These are phyloP conservation scores for Danielia oregonensis DNA, from an alignment of 805 yeast species.

Conservation along the genomic window DNA sequence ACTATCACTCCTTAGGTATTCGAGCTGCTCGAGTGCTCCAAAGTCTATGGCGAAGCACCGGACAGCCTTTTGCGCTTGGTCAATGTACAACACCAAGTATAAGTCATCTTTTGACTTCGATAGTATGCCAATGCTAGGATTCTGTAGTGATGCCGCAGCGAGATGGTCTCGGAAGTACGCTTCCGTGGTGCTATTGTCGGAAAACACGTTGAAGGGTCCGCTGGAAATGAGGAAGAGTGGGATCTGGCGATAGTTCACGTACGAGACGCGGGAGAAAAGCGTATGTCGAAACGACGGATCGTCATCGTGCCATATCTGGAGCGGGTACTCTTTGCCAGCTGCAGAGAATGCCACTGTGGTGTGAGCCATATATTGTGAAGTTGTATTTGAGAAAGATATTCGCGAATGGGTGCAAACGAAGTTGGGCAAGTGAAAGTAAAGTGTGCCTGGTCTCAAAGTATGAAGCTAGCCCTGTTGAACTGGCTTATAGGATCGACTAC, in stretches of 20 bases:
- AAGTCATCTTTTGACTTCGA: conserved; percentile 9
- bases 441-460: too few relatives aligned
- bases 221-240: conserved; percentile 13
- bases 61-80: conserved; percentile 9
- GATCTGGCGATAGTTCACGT: conserved; percentile 7
- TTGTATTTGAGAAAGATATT: too few relatives aligned
- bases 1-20: not conserved
- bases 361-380: too few relatives aligned
- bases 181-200: conserved; percentile 11
- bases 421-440: too few relatives aligned
- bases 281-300: not conserved
- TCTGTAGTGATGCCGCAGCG: not conserved
- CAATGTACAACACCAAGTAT: conserved; percentile 25
- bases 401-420: too few relatives aligned
- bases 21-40: conserved; percentile 10
- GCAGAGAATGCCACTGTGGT: not conserved
- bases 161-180: conserved; percentile 8
- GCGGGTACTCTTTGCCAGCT: not conserved
- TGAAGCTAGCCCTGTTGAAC: too few relatives aligned
- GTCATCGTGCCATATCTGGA: conserved; percentile 13
- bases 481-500: too few relatives aligned
- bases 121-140: conserved; percentile 7
- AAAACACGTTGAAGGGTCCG: conserved; percentile 15
- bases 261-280: conserved; percentile 2
- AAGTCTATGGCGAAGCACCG: conserved; percentile 21